Conservation (phyloP, 73 alveolate species). For the Breviolum minutum region DNA sequence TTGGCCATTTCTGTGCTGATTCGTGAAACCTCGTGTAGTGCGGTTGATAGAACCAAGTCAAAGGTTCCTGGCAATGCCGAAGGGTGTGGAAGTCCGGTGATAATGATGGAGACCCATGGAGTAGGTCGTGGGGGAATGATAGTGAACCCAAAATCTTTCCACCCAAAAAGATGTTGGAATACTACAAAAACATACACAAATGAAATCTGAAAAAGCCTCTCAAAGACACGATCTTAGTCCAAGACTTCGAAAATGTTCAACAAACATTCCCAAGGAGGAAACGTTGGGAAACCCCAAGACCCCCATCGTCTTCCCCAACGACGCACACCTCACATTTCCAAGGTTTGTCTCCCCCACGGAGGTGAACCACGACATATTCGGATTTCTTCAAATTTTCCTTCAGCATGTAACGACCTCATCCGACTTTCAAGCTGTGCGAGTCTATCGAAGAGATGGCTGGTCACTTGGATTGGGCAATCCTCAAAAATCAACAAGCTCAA, state of each 20-base stretch:
- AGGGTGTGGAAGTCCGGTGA: neutral
- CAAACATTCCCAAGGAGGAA: neutral
- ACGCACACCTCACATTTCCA: slow-evolving; percentile 60
- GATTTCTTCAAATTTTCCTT: slow-evolving; percentile 35
- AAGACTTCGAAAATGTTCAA: neutral
- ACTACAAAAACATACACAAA: too few relatives aligned
- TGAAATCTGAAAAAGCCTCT: neutral
- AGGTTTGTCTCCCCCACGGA: slow-evolving; percentile 67
- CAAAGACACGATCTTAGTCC: neutral
- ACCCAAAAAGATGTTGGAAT: too few relatives aligned
- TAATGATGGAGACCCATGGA: too few relatives aligned
- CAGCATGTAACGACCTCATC: slow-evolving; percentile 48
- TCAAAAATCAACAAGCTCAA: too few relatives aligned
- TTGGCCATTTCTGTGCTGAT: slow-evolving; percentile 63
- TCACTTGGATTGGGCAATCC: too few relatives aligned
- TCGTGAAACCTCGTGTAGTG: neutral
- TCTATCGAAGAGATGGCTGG: too few relatives aligned
- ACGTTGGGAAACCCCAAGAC: neutral
- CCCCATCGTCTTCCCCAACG: neutral
- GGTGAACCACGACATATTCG: slow-evolving; percentile 52
- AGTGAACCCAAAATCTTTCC: neutral
- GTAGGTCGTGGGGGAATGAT: too few relatives aligned
- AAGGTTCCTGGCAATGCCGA: slow-evolving; percentile 21
- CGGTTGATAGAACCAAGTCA: slow-evolving; percentile 77
- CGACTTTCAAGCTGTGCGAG: neutral